Evolutionary conservation across 768 basidiomycete genomes (phyloP).

Genomic region (Tephrocybe rancida): DNA sequence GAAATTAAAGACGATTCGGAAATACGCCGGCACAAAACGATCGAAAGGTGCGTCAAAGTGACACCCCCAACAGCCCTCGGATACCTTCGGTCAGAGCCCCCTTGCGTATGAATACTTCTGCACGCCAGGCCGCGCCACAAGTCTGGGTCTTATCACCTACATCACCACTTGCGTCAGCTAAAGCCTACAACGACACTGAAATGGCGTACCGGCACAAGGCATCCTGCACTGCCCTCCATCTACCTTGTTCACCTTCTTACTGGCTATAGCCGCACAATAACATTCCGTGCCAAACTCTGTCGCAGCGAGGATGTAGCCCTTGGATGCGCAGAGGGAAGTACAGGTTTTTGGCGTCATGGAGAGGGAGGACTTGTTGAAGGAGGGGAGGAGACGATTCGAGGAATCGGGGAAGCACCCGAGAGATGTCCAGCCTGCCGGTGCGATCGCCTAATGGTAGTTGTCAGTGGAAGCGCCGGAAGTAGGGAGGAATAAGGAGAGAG

Average conservation of each 20-base stretch:
- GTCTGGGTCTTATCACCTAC: conserved; percentile 27
- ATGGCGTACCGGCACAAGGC: conserved; percentile 32
- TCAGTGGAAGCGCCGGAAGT: neutral
- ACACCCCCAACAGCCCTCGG: neutral
- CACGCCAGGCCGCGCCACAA: conserved; percentile 37
- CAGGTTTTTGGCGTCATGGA: conserved; percentile 35
- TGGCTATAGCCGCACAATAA: conserved; percentile 32
- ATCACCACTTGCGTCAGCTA: neutral
- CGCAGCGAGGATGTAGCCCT: conserved; percentile 33
- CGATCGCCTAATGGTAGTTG: neutral
- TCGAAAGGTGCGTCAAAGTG: neutral
- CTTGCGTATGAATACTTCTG: conserved; percentile 25
- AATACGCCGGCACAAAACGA: neutral
- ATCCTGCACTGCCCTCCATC: conserved; percentile 27
- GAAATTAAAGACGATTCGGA: no score
- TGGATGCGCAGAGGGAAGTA: conserved; percentile 25
- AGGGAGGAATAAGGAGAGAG: conserved; percentile 9
- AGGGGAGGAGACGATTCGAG: conserved; percentile 30
- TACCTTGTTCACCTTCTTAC: conserved; percentile 23
- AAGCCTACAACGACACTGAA: neutral
- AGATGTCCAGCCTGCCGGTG: conserved; percentile 23
- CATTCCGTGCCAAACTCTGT: conserved; percentile 36
- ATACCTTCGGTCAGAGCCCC: neutral
- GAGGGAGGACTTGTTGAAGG: conserved; percentile 13
- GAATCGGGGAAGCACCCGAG: conserved; percentile 35